Percentiles rank a stretch among this genome's conserved stretches.
Evolutionary conservation across 2,329 filamentous ascomycete genomes (phyloP).

Genomic region (Ascochyta viciae-villosae): DNA sequence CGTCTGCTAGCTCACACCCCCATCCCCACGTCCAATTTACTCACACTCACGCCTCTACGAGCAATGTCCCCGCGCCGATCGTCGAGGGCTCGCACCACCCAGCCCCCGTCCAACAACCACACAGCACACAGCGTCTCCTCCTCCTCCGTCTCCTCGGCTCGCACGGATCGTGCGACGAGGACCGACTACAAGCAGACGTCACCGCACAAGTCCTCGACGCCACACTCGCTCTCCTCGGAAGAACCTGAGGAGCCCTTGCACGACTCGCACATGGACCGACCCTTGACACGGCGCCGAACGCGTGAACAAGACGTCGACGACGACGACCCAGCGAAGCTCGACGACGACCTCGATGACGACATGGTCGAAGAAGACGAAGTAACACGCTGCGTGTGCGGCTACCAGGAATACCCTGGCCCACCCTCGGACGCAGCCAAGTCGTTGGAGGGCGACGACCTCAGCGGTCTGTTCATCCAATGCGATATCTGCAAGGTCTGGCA

Average conservation of each 20-base stretch:
- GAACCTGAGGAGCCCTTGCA: conserved; percentile 65
- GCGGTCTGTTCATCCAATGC: conserved; percentile 97
- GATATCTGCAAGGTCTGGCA: conserved; percentile 99
- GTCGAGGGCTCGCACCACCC: conserved; percentile 83
- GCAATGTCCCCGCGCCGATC: conserved; percentile 81
- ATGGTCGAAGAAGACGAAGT: conserved; percentile 78
- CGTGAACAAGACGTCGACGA: conserved; percentile 75
- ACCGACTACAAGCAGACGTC: conserved; percentile 76
- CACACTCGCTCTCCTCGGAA: conserved; percentile 74
- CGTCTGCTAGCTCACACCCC: background rate
- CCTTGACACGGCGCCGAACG: conserved; percentile 78
- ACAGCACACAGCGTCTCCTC: conserved; percentile 78
- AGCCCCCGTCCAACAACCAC: conserved; percentile 69
- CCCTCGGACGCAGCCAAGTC: conserved; percentile 64
- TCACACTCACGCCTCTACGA: conserved; percentile 13
- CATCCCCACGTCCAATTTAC: background rate
- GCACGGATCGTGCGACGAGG: conserved; percentile 76
- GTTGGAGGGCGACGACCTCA: conserved; percentile 74
- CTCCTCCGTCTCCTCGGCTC: conserved; percentile 73
- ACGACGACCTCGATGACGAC: conserved; percentile 69
- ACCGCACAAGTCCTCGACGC: conserved; percentile 76
- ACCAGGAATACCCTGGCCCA: conserved; percentile 91
- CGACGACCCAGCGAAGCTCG: conserved; percentile 52
- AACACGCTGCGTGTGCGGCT: conserved; percentile 92
- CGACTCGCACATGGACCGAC: conserved; percentile 65